Conservation (phyloP, 2,329 filamentous ascomycete species). For the Neopestalotiopsis sp. region DNA sequence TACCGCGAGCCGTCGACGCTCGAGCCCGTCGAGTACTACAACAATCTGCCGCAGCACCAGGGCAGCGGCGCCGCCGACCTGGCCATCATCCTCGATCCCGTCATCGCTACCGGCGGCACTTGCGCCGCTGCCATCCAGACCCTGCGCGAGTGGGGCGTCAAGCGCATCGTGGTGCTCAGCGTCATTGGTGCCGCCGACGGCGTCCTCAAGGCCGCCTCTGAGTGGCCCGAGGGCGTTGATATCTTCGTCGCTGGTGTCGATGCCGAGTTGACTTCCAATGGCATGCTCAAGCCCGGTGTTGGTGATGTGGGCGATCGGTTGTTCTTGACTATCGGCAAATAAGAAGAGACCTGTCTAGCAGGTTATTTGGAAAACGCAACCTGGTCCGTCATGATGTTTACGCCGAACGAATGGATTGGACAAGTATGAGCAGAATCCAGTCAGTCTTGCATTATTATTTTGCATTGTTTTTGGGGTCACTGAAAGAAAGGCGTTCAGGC, state of each 20-base stretch:
- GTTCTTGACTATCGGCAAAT: slow-evolving; percentile 85
- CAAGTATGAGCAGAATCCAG: not conserved
- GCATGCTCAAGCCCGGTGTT: slow-evolving; percentile 90
- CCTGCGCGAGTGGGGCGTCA: slow-evolving; percentile 89
- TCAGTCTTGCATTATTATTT: slow-evolving; percentile 12
- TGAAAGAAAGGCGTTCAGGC: slow-evolving; percentile 5
- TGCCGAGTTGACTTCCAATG: slow-evolving; percentile 71
- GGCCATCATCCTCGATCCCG: slow-evolving; percentile 86
- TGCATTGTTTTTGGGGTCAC: not conserved
- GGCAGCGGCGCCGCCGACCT: slow-evolving; percentile 51
- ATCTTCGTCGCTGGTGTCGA: slow-evolving; percentile 87
- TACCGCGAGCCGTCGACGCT: slow-evolving; percentile 90
- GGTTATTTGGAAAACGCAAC: no score
- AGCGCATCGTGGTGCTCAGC: slow-evolving; percentile 75
- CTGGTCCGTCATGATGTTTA: no score
- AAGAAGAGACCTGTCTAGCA: not conserved
- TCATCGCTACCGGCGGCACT: slow-evolving; percentile 93
- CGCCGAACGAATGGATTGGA: not conserved
- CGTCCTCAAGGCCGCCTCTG: slow-evolving; percentile 71
- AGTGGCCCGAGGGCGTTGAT: slow-evolving; percentile 79
- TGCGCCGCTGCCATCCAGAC: slow-evolving; percentile 89
- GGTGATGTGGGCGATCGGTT: slow-evolving; percentile 91
- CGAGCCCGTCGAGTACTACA: slow-evolving; percentile 95
- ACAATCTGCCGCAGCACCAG: slow-evolving; percentile 84
- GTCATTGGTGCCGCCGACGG: slow-evolving; percentile 77